Evolutionary conservation across 495 filamentous ascomycete species (phyloP).

Genomic region (Lasiosphaeria hispida): DNA sequence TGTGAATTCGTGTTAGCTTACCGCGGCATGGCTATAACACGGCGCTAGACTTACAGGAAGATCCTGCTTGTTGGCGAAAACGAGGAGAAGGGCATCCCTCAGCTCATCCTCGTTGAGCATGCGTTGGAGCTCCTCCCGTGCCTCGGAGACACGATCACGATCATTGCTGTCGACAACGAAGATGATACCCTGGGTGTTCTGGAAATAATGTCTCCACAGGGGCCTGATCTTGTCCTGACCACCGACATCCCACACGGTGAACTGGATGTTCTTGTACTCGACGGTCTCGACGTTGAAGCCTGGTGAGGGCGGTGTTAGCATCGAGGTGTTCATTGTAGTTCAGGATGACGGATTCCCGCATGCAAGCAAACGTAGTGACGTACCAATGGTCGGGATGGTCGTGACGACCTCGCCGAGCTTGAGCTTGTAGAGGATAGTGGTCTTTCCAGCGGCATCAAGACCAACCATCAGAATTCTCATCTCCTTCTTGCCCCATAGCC

Average conservation of each 20-base stretch:
- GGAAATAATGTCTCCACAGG: conserved; percentile 99
- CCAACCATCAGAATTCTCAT: conserved; percentile 99
- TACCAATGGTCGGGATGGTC: conserved; percentile 99
- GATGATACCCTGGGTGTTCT: conserved; percentile 99
- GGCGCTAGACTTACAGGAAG: conserved; percentile 70
- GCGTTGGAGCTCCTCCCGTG: conserved; percentile 97
- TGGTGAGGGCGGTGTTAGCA: conserved; percentile 41
- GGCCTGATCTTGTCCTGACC: conserved; percentile 99
- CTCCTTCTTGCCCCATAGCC: conserved; percentile 98
- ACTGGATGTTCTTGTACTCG: conserved; percentile 99
- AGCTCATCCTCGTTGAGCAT: conserved; percentile 99
- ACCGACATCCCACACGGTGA: conserved; percentile 99
- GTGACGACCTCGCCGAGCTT: conserved; percentile 99
- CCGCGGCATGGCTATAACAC: background rate
- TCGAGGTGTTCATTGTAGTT: background rate
- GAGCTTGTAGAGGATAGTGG: conserved; percentile 99
- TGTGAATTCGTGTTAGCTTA: conserved; percentile 38
- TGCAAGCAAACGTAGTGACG: conserved; percentile 39
- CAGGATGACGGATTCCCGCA: conserved; percentile 3
- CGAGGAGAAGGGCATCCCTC: conserved; percentile 91
- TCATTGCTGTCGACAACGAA: conserved; percentile 99
- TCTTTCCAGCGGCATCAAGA: conserved; percentile 98
- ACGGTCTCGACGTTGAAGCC: conserved; percentile 99
- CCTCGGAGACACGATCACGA: conserved; percentile 98
- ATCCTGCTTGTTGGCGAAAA: conserved; percentile 99